Percentiles rank a stretch among this genome's conserved stretches.
phyloP scores from a whole-genome alignment of 1,139 yeast species.

The Saccharomyces hybrid region DNA sequence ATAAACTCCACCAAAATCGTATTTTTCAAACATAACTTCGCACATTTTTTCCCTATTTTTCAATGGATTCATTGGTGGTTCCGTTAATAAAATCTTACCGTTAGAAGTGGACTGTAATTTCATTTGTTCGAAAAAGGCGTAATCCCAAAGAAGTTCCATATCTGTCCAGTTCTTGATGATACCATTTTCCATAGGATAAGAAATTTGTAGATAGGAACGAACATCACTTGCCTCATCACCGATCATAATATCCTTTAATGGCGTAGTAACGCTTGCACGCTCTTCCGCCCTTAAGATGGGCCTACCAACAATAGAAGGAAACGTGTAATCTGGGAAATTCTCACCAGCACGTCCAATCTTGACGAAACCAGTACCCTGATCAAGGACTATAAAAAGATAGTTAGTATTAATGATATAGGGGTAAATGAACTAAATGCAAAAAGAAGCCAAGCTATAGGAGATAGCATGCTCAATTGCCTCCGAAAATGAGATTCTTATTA shows the following conservation, averaged over 20 bases:
- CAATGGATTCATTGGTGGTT: slow-evolving; percentile 74
- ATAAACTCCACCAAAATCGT: slow-evolving; percentile 91
- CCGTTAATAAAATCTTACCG: slow-evolving; percentile 78
- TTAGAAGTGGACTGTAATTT: slow-evolving; percentile 66
- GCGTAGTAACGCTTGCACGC: slow-evolving; percentile 49
- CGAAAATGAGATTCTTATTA: not conserved
- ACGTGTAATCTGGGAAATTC: slow-evolving; percentile 96
- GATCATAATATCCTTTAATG: slow-evolving; percentile 85
- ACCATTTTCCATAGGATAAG: slow-evolving; percentile 98
- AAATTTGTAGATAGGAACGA: slow-evolving; percentile 79
- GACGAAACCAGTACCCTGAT: slow-evolving; percentile 97
- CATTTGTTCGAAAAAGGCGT: slow-evolving; percentile 89
- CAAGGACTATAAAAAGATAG: slow-evolving; percentile 52
- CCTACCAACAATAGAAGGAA: slow-evolving; percentile 96
- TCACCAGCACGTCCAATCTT: slow-evolving; percentile 94
- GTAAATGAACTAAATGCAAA: not conserved
- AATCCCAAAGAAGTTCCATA: slow-evolving; percentile 98
- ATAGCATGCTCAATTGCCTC: not conserved
- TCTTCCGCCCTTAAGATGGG: slow-evolving; percentile 97
- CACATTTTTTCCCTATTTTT: slow-evolving; percentile 75
- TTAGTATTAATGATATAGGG: not conserved
- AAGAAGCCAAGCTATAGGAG: not conserved
- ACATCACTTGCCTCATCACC: slow-evolving; percentile 93
- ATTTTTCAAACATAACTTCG: slow-evolving; percentile 94
- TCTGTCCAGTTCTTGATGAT: slow-evolving; percentile 97